A percentile compares a stretch with the other conserved stretches of the same genome.
Evolutionary conservation across 345 rosid species (phyloP).

Genomic region (Psidium friedrichsthalianum): DNA sequence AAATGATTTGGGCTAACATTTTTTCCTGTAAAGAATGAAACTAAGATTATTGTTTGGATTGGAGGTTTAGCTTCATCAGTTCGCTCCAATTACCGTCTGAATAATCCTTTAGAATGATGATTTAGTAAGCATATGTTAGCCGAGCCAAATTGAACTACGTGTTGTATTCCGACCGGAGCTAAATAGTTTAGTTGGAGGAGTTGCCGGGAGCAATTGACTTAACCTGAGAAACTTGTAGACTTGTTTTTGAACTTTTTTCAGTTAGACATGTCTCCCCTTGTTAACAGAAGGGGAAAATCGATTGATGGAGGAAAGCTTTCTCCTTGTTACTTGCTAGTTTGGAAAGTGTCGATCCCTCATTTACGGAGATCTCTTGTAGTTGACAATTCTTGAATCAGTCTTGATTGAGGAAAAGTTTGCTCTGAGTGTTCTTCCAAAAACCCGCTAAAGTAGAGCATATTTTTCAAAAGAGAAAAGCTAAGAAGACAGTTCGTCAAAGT

Average conservation of each 20-base stretch:
- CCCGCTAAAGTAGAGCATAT: too few species aligned
- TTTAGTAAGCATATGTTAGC: neutral
- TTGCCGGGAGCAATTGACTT: neutral
- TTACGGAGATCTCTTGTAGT: too few species aligned
- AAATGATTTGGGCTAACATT: neutral
- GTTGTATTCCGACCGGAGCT: too few species aligned
- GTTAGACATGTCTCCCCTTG: neutral
- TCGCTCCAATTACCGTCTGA: neutral
- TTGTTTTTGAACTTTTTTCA: too few species aligned
- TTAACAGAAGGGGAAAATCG: neutral
- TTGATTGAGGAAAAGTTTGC: too few species aligned
- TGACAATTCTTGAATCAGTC: too few species aligned
- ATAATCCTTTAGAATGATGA: neutral
- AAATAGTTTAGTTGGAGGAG: neutral
- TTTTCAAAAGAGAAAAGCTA: too few species aligned
- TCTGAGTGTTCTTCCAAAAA: too few species aligned
- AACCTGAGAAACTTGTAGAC: too few species aligned
- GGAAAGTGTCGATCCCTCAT: neutral
- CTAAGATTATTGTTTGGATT: neutral
- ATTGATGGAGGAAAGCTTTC: neutral
- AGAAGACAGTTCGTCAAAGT: too few species aligned
- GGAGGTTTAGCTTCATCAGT: neutral
- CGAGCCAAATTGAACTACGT: neutral
- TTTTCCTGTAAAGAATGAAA: neutral
- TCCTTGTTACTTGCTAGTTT: neutral